Evolutionary conservation across 2,329 filamentous ascomycete species (phyloP).

Genomic region (Stagonosporopsis tanaceti): DNA sequence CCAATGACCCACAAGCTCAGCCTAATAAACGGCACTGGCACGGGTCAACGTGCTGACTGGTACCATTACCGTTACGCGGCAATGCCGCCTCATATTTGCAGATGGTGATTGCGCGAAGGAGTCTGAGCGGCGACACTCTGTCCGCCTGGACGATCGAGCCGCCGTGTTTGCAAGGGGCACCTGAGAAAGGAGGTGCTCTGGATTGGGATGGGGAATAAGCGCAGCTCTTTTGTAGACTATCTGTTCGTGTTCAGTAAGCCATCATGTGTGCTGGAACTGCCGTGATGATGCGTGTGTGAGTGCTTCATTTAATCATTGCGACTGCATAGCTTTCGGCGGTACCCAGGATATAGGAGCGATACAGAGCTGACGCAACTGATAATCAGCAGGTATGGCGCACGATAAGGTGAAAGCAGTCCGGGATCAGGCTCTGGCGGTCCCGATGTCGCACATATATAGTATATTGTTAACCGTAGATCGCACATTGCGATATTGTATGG

Average conservation of each 20-base stretch:
- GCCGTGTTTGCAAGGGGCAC: conserved; percentile 3
- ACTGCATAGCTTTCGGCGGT: not conserved
- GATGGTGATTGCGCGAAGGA: conserved; percentile 8
- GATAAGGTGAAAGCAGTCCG: not conserved
- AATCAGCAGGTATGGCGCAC: not conserved
- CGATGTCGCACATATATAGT: not conserved
- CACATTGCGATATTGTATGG: not conserved
- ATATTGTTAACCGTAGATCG: not conserved
- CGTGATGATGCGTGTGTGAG: not conserved
- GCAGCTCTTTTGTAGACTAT: not conserved
- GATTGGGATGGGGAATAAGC: not conserved
- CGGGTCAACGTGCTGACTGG: not conserved
- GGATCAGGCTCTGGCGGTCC: not conserved
- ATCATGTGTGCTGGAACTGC: not conserved
- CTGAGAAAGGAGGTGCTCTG: conserved; percentile 6
- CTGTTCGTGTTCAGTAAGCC: not conserved
- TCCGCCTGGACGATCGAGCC: not conserved
- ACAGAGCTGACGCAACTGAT: conserved; percentile 5
- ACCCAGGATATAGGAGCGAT: not conserved
- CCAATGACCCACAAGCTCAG: conserved; percentile 4
- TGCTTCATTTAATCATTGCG: not conserved
- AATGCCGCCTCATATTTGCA: not conserved
- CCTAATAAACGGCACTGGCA: not conserved
- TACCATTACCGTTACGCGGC: conserved; percentile 9
- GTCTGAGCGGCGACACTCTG: conserved; percentile 2